Evolutionary conservation across 495 filamentous ascomycete species (phyloP), one percentile per base, ranked within the genome.

Genomic region (Trichocladium antarcticum): DNA sequence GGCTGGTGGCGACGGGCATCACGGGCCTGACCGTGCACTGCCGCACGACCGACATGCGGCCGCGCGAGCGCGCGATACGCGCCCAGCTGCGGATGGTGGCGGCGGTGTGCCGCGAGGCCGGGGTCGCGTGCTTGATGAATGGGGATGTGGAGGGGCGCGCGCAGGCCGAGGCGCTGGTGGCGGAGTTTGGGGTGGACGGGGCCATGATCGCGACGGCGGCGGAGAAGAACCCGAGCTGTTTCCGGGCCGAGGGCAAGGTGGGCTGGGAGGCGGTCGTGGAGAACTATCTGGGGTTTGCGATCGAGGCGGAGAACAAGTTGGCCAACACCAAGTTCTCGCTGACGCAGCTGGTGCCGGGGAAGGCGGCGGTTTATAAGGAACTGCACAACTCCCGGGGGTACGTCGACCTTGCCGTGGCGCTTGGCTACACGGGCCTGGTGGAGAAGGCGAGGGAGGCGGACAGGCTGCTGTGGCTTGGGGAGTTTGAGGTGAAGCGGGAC

Each of bases 181-280:
- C 72, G 14, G 82, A 95, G 58, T 94, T 74, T 56, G 83, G 82
- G 5, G 86, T 84, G 2, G 92, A 97, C 57, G 92, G 89, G 12
- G 90, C 85, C 40, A 98, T 98, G 92, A 96, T 98, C 58, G 93
- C 92, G 10, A 90, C 84, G 3, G 74, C 84, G 6, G 92, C 92
- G 0, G 92, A 97, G 69, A 70, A 78, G 49, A 97, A 98, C 55
- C 77, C 87, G 16, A 90, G 84, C 37, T 84, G 81, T 50, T 98
- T 97, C 70, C 75, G 83, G 28, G 54, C 71, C 2, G 63, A 74
- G 24, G 78, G 70, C 0, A 77, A 83, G 24, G 67, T 74, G 9
- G 70, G 75, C 0, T 97, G 89, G 89, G 60, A 67, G 34, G 82
- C 88, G 17, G 77, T 92, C 2, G 86, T 84, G 2, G 68, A 76